Base-by-base conservation (phyloP, 495 filamentous ascomycete species). In the Mycothermus thermophilus region DNA sequence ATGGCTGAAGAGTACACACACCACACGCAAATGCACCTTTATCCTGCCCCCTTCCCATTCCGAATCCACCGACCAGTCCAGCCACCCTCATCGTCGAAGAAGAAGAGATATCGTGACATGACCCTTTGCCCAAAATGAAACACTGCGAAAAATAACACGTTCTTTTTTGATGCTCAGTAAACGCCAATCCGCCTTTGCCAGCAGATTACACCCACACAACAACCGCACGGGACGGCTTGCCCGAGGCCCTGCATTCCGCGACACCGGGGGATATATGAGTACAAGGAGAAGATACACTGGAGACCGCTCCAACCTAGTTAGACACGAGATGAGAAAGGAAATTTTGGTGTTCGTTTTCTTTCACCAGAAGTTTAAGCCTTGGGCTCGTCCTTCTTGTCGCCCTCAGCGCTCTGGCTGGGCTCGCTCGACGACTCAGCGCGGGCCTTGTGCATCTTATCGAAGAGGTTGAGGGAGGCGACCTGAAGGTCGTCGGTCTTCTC, bases 401-500 rank as follows among this genome's bases (percentile, higher is more conserved):
- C 77, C 63, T 88, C 79, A 39, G 73, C 62, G 58, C 72, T 58
- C 30, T 38, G 35, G 52, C 53, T 34, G 19, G 37, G 18, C 59
- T 82, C 71, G 38, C 59, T 47, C 5, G 59, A 50, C 5, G 59
- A 50, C 69, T 87, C 83, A 44, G 60, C 50, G 44, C 83, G 75
- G 32, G 92, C 85, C 72, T 92, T 92, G 77, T 97, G 90, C 84
- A 97, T 93, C 80, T 97, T 94, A 70, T 96, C 90, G 63, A 97
- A 97, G 46, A 96, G 75, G 59, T 79, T 93, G 66, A 97, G 71
- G 65, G 81, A 87, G 40, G 90, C 84, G 53, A 77, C 83, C 66
- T 96, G 92, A 48, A 97, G 77, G 63, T 95, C 90, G 43, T 96
- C 92, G 42, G 79, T 88, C 82, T 96, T 94, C 67, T 81, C 77